Conservation (phyloP, 306 rosid genomes). For the Quercus berberidifolia region DNA sequence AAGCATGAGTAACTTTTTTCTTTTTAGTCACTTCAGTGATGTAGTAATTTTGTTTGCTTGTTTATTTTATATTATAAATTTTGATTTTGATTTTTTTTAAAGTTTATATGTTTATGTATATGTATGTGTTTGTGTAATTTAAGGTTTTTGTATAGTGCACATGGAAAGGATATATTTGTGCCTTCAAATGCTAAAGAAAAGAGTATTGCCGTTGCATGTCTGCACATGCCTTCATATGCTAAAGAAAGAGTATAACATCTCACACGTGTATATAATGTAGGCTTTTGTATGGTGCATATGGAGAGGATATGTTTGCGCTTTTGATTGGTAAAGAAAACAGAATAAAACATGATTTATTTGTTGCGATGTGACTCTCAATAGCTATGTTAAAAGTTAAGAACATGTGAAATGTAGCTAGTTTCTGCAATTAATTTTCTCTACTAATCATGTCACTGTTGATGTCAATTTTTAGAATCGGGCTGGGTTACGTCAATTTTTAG, state of each 20-base stretch:
- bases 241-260: too few relatives aligned
- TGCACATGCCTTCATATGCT: too few relatives aligned
- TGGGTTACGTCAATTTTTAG: conserved; percentile 90
- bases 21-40: background rate
- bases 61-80: background rate
- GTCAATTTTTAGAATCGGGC: conserved; percentile 72
- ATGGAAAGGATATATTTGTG: background rate
- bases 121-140: background rate
- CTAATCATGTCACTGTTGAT: conserved; percentile 24
- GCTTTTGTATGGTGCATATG: background rate
- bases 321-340: background rate
- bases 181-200: background rate
- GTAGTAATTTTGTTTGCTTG: background rate
- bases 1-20: background rate
- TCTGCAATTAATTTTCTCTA: conserved; percentile 4
- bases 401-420: conserved; percentile 5
- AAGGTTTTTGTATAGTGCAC: background rate
- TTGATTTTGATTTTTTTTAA: background rate
- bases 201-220: too few relatives aligned
- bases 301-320: background rate
- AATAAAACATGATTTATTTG: background rate
- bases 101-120: background rate
- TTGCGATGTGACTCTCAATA: conserved; percentile 1
- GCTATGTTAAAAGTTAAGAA: background rate
- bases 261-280: background rate